These are phyloP conservation scores for Globisporangium heterothallicum DNA, from an alignment of 352 stramenopile species.

Conservation along the genomic window DNA sequence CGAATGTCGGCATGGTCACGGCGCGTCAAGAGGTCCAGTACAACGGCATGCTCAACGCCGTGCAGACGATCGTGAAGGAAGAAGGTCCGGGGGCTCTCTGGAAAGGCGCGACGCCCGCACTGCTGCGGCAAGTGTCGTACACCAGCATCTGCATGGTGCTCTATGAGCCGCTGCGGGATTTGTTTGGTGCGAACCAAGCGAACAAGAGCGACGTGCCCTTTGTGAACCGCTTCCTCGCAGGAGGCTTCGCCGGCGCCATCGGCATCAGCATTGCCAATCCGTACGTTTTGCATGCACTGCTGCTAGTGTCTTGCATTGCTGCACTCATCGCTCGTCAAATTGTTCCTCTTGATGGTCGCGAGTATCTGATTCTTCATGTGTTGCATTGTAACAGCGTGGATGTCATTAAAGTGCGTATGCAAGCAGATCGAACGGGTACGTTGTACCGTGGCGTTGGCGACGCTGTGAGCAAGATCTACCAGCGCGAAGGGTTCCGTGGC, in stretches of 20 bases:
- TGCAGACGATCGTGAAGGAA: slow-evolving; percentile 58
- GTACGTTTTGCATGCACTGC: slow-evolving; percentile 31
- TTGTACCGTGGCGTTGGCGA: slow-evolving; percentile 68
- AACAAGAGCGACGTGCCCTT: slow-evolving; percentile 51
- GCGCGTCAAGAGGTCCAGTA: slow-evolving; percentile 31
- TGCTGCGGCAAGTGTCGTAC: slow-evolving; percentile 83
- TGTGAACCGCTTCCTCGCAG: slow-evolving; percentile 75
- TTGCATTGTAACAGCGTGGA: slow-evolving; percentile 52
- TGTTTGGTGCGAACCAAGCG: slow-evolving; percentile 47
- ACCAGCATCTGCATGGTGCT: slow-evolving; percentile 84
- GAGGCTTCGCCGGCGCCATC: slow-evolving; percentile 71
- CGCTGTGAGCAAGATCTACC: slow-evolving; percentile 68
- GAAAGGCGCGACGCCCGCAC: slow-evolving; percentile 71
- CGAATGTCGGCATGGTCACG: slow-evolving; percentile 19
- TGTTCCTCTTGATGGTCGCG: slow-evolving; percentile 6
- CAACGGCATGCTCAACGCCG: slow-evolving; percentile 72
- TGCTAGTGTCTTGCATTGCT: neutral
- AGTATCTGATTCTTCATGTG: slow-evolving; percentile 6
- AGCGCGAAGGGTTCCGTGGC: slow-evolving; percentile 58
- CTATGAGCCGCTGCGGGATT: slow-evolving; percentile 78
- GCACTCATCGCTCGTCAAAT: neutral
- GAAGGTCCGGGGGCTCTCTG: slow-evolving; percentile 63
- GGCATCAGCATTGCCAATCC: slow-evolving; percentile 81
- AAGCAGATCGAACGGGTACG: slow-evolving; percentile 62
- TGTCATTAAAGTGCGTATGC: slow-evolving; percentile 88